These are phyloP conservation scores for Rubroboletus pulcherrimus DNA, from an alignment of 768 basidiomycete genomes.

Conservation along the genomic window DNA sequence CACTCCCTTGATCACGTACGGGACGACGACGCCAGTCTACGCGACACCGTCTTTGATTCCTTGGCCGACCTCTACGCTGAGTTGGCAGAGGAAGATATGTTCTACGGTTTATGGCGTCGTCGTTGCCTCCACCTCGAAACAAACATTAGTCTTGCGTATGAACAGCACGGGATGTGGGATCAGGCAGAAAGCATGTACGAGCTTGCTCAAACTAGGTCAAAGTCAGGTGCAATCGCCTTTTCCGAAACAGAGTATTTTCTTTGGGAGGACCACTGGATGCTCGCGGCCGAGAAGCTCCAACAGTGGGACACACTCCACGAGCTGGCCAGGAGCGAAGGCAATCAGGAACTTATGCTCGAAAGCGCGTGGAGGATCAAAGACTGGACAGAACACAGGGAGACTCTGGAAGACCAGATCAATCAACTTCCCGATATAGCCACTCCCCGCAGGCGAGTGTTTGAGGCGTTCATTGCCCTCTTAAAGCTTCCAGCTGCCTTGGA, in stretches of 20 bases:
- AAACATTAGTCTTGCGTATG: constrained; percentile 81
- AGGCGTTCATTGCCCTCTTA: constrained; percentile 87
- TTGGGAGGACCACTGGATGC: constrained; percentile 99
- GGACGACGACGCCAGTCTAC: constrained; percentile 75
- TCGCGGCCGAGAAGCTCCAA: constrained; percentile 92
- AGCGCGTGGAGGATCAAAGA: constrained; percentile 93
- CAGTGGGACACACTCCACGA: constrained; percentile 97
- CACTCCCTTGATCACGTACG: constrained; percentile 72
- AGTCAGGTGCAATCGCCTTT: constrained; percentile 79
- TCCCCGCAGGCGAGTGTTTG: constrained; percentile 95
- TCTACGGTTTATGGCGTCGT: constrained; percentile 93
- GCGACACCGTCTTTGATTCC: constrained; percentile 85
- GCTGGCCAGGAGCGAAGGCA: constrained; percentile 81
- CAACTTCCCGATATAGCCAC: constrained; percentile 84
- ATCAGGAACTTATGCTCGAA: constrained; percentile 90
- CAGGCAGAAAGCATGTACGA: constrained; percentile 89
- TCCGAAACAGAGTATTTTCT: constrained; percentile 94
- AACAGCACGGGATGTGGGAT: constrained; percentile 98
- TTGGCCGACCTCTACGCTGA: constrained; percentile 95
- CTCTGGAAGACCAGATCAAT: constrained; percentile 75
- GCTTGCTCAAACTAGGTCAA: constrained; percentile 79
- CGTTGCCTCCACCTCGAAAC: constrained; percentile 89
- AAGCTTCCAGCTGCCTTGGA: constrained; percentile 79
- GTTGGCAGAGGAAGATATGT: constrained; percentile 92
- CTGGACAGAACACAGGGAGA: constrained; percentile 80